Percentiles rank a stretch among this genome's conserved stretches.
phyloP scores from a whole-genome alignment of 306 rosid genomes.

The Calophaca sinica region DNA sequence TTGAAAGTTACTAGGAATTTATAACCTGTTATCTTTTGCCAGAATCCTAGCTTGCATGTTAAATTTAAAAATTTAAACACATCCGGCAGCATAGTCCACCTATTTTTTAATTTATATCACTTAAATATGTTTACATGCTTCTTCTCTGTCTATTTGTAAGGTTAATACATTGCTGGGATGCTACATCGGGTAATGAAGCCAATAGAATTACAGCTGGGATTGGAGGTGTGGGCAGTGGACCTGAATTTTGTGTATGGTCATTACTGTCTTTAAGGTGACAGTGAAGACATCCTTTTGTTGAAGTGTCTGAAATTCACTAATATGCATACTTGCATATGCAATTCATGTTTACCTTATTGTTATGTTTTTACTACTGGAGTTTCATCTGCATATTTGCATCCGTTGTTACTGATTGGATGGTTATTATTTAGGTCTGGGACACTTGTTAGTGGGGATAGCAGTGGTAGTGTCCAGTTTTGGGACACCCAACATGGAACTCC shows the following conservation, averaged over 20 bases:
- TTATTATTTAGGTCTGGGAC: conserved; percentile 79
- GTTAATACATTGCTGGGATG: conserved; percentile 87
- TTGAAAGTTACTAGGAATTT: background rate
- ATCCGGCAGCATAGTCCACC: conserved; percentile 4
- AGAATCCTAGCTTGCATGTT: background rate
- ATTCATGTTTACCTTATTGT: background rate
- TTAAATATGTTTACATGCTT: conserved; percentile 9
- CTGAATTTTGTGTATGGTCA: conserved; percentile 88
- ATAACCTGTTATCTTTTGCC: background rate
- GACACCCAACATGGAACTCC: conserved; percentile 83
- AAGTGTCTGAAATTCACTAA: background rate
- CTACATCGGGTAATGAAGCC: conserved; percentile 63
- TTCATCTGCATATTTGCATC: conserved; percentile 28
- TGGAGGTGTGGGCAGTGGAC: conserved; percentile 79
- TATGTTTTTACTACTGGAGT: conserved; percentile 31
- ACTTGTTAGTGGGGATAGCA: conserved; percentile 98
- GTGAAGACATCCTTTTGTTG: conserved; percentile 11
- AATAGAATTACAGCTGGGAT: conserved; percentile 89
- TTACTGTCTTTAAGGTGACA: conserved; percentile 81
- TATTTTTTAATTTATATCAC: background rate
- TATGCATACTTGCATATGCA: background rate
- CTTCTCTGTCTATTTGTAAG: conserved; percentile 52
- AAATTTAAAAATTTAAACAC: background rate
- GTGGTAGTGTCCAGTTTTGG: conserved; percentile 98
- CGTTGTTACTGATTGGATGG: conserved; percentile 31